A percentile compares a stretch with the other conserved stretches of the same genome.
Conservation (phyloP, 345 rosid genomes). For the Salix brachista region DNA sequence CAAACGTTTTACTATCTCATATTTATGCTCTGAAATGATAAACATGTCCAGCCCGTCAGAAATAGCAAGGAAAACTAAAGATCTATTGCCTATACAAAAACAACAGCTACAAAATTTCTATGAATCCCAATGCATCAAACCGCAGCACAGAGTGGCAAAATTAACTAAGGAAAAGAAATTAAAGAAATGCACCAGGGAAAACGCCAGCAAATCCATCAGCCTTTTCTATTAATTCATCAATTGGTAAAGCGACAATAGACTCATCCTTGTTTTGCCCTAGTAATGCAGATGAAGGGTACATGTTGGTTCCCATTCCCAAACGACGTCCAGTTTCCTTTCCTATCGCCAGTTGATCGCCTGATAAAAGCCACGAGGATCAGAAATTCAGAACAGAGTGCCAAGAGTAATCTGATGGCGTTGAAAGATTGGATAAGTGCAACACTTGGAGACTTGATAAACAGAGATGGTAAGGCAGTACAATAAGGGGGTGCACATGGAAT, state of each 20-base stretch:
- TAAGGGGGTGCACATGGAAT: not conserved
- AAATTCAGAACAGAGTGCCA: not conserved
- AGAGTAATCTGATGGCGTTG: not conserved
- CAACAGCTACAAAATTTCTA: not conserved
- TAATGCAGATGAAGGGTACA: slow-evolving; percentile 96
- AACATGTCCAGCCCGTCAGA: not conserved
- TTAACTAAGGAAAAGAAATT: not conserved
- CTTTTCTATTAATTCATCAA: slow-evolving; percentile 96
- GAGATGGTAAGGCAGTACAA: not conserved
- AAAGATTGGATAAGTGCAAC: not conserved
- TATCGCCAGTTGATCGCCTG: slow-evolving; percentile 97
- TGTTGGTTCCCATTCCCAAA: slow-evolving; percentile 98
- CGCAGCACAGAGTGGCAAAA: not conserved
- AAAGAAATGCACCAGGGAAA: slow-evolving; percentile 68
- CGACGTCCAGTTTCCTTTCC: slow-evolving; percentile 98
- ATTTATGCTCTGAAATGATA: slow-evolving; percentile 75
- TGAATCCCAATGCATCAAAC: slow-evolving; percentile 1
- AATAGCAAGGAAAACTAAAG: not conserved
- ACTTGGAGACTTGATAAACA: not conserved
- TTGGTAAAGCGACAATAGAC: slow-evolving; percentile 78
- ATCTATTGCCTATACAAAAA: not conserved
- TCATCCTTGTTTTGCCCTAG: slow-evolving; percentile 94
- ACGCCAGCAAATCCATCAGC: slow-evolving; percentile 99
- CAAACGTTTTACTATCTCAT: slow-evolving; percentile 90
- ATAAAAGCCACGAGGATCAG: slow-evolving; percentile 19